Base-by-base conservation (phyloP, 1,284 basidiomycete genomes). In the Apiotrichum mycotoxinovorans region DNA sequence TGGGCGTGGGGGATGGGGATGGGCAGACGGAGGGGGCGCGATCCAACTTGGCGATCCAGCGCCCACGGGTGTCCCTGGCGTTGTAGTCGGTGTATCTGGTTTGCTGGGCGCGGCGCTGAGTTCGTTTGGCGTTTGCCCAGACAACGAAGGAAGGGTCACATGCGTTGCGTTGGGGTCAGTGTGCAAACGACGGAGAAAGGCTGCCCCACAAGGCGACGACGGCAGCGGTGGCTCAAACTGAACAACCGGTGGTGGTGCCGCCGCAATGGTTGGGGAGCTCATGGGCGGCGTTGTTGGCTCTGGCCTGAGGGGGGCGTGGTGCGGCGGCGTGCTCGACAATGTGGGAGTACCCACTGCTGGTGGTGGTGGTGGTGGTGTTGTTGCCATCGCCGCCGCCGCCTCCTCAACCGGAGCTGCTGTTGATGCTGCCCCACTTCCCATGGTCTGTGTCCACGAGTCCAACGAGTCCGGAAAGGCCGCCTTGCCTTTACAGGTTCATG, bases 121-220 rank as follows among this genome's bases (percentile, higher is more conserved):
- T 15, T 61, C 59, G 14, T 50, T 26, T 1, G 50, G n/a, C 11
- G 56, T 54, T 9, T 57, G 51, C n/a, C 51, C 56, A 5, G 57
- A 51, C 3, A 66, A 57, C 17, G 68, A 66, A 14, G 30, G 30
- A 30, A 75, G 57, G 3, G 69, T 71, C 48, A 77, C 69, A 62
- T 77, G 75, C 50, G 72, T 69, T 8, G 71, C 68, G 3, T 62
- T 61, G 8, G 75, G 75, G 51, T 71, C 68, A 52, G 65, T 72
- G 53, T 77, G 75, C 1, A 77, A 69, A 35, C 73, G 73, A 47
- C 70, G 70, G 4, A 74, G 68, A 34, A 77, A 71, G 9, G 69
- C 67, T 20, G 72, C 20, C 22, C 47, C 47, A 22, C 40, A 41
- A 2, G 40, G 40, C 10, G 40, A 5, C 10, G 40, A n/a, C 18